A percentile compares a stretch with the other conserved stretches of the same genome.
These are phyloP conservation scores for Pythium coloratum DNA, from an alignment of 352 stramenopile genomes.

Conservation along the genomic window DNA sequence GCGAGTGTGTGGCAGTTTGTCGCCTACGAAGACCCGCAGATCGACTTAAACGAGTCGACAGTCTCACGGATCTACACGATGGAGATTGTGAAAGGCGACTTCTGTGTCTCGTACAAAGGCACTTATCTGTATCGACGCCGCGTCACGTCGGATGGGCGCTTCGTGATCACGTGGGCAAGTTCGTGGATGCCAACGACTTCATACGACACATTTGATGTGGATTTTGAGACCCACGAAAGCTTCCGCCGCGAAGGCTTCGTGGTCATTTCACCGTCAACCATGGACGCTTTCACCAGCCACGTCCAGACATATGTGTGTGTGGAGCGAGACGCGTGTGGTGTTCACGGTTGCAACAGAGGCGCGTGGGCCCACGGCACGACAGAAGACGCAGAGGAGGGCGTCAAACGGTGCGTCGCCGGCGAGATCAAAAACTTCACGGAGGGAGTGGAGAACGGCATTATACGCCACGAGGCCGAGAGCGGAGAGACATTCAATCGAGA, in stretches of 20 bases:
- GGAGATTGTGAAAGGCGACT: slow-evolving; percentile 14
- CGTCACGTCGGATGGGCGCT: background rate
- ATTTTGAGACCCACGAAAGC: slow-evolving; percentile 14
- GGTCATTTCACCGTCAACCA: background rate
- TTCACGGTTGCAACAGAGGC: slow-evolving; percentile 5
- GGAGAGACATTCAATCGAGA: background rate
- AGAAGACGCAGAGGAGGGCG: background rate
- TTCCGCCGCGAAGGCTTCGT: slow-evolving; percentile 20
- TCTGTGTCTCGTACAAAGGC: slow-evolving; percentile 10
- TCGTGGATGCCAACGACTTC: slow-evolving; percentile 9
- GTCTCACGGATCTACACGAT: slow-evolving; percentile 9
- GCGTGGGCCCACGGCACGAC: slow-evolving; percentile 4
- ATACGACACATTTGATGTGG: background rate
- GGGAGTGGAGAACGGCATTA: slow-evolving; percentile 4
- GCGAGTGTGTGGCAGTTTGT: slow-evolving; percentile 13
- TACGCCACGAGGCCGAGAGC: background rate
- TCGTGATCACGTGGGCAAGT: slow-evolving; percentile 17
- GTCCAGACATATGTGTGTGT: slow-evolving; percentile 15
- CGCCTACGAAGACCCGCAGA: slow-evolving; percentile 1
- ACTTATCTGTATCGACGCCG: slow-evolving; percentile 11
- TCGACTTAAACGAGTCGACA: background rate
- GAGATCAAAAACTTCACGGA: slow-evolving; percentile 13
- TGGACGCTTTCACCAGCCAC: background rate
- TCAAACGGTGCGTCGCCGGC: slow-evolving; percentile 4
- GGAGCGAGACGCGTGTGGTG: slow-evolving; percentile 16